Evolutionary conservation across 257 asterid genomes (phyloP), one percentile per base, ranked within the genome.

Genomic region (Penstemon eatonii): DNA sequence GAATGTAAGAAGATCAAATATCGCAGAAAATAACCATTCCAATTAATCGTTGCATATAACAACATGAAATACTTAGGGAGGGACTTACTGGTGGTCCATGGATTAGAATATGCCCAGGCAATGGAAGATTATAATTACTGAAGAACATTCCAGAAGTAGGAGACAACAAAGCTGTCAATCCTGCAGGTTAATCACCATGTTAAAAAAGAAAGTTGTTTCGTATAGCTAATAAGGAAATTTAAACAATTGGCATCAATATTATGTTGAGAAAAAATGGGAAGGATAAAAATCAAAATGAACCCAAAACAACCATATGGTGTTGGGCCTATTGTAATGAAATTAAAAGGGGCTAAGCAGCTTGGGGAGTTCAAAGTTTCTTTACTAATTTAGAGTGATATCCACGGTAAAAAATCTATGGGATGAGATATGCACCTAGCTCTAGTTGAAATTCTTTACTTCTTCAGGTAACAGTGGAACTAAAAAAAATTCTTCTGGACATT

Each of bases 91-190:
- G 86, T 68, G 97, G 96, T 57, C 99, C 99, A 63, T 78, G 85
- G 55, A 93, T 87, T 55, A 93, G 86, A 75, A 89, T 80, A 81
- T 93, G 96, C 76, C 99, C 99, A 49, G 99, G 96, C 73, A 86
- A 73, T 6, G 96, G 97, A 73, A 90, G 89, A 71, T 82, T 73
- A 74, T 82, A 85, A 62, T 68, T 83, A 69, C 85, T 82, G 76
- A 81, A 79, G 77, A 84, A 70, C 78, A 73, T 68, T 72, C 82
- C 93, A 82, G 86, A 85, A 74, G 82, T 50, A 66, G 83, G 85
- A 74, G 96, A 88, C 53, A 93, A 74, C 67, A 87, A 79, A 67
- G 82, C 81, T 58, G 69, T 80, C 87, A 93, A 77, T 80, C 96
- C 96, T 88, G 84, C 81, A 84, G 66, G 72, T 70, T 57, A 73